Evolutionary conservation across 2,329 filamentous ascomycete species (phyloP), one percentile per base, ranked within the genome.

Genomic region (Pestalotiopsis sp.): DNA sequence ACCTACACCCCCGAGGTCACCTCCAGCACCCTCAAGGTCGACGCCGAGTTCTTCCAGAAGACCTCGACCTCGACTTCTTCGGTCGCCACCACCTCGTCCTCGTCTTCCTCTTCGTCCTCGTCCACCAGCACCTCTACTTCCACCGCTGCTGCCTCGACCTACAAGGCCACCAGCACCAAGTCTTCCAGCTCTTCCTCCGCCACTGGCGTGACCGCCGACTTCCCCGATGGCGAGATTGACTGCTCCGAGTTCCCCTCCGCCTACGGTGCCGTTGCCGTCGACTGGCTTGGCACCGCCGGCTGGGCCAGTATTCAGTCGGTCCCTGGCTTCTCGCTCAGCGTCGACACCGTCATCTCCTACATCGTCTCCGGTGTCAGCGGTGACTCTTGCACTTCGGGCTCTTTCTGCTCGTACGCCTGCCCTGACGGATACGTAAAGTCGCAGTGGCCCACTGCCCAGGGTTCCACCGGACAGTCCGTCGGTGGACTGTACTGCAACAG

Each of bases 381-480:
- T 17, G 81, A 88, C 17, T 81, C 81, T 70, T 95, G 94, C 83
- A 79, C 76, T 9, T 75, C 84, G 11, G 91, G 90, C 63, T 82
- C 85, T 69, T 94, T 95, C 86, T 98, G 95, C 86, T 97, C 95
- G 2, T 98, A 98, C 77, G 91, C 94, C 68, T 99, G 96, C 85
- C 92, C 94, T n/a, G 83, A 90, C 36, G 95, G 95, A 61, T 97
- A 96, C 82, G 90, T 96, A 81, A 98, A 98, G 88, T 88, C 92
- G 3, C 95, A 98, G 79, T 98, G 94, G 92, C 94, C 96, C 61
- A 74, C 78, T 12, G 85, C 87, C 41, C 96, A 98, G 84, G 96
- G 95, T 68, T 77, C 85, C 49, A 94, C 90, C 65, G 91, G 91
- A 71, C 90, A 98, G 85, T 97, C 95, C 27, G 87, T 98, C 67